Base-by-base conservation (phyloP, 1,284 basidiomycete species). In the Pseudozyma pruni region DNA sequence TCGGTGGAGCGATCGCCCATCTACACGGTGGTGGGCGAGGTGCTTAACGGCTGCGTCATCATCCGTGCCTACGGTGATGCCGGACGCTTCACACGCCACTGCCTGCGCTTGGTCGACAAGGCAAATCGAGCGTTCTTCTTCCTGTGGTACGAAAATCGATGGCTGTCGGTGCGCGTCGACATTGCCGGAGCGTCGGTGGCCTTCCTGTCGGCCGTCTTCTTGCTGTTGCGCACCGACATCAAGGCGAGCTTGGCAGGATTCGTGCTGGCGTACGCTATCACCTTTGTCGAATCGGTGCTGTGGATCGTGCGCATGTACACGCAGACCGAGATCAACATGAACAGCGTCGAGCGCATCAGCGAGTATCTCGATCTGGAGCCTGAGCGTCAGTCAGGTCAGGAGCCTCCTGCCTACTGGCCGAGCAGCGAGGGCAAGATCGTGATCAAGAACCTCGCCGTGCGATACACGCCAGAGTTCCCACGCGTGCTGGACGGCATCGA, bases 11-110 rank as follows among this genome's bases (percentile, higher is more conserved):
- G 81, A 32, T 81, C 80, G 49, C 81, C 81, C 10, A 76, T 82
- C 61, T 79, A 79, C 59, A 81, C 80, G 4, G 72, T 80, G 31
- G 70, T 80, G 13, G 76, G 78, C 62, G 91, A 94, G 78, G 84
- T 92, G 13, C 85, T 93, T 34, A 86, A 85, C 48, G 91, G 91
- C 19, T 89, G 93, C 45, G 84, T 91, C 40, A 90, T 90, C n/a
- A 91, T 95, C 34, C 88, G 93, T 44, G 94, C 93, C 0, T 96
- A 94, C 83, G 90, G 90, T 9, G 90, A 89, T 2, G 92, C 94
- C 75, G 84, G 85, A 35, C 85, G 87, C n/a, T 94, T 95, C 85
- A 86, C 93, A 73, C 67, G 78, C 29, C 74, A 78, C 55, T 80
- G 78, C 46, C 63, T 83, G 43, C 59, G 74, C 10, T 56, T 81